A percentile compares a stretch with the other conserved stretches of the same genome.
Evolutionary conservation across 2,329 filamentous ascomycete species (phyloP).

Genomic region (Aspergillus sp.): DNA sequence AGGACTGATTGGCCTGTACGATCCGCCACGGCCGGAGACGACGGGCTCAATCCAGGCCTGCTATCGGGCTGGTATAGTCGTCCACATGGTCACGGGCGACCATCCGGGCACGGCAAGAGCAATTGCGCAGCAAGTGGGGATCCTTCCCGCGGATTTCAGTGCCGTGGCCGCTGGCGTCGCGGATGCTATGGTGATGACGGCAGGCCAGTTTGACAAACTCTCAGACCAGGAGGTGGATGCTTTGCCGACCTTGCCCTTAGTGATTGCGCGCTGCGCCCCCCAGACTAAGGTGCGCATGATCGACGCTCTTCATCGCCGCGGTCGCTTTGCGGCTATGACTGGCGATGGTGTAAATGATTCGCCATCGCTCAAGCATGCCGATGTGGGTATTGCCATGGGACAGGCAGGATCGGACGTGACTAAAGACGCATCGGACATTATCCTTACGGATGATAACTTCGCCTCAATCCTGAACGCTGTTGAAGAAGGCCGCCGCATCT

Average conservation of each 20-base stretch:
- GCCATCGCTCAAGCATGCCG: conserved; percentile 72
- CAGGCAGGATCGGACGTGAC: conserved; percentile 60
- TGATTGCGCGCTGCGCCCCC: conserved; percentile 56
- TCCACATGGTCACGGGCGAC: conserved; percentile 29
- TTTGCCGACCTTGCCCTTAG: conserved; percentile 52
- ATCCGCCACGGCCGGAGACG: conserved; percentile 76
- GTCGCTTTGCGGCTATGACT: conserved; percentile 75
- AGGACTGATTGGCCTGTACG: conserved; percentile 77
- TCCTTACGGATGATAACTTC: conserved; percentile 62
- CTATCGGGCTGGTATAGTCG: conserved; percentile 67
- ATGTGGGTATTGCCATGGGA: conserved; percentile 84
- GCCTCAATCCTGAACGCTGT: conserved; percentile 62
- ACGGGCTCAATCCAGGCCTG: conserved; percentile 66
- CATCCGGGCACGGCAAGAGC: conserved; percentile 50
- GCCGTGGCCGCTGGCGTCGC: conserved; percentile 58
- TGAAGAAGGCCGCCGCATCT: conserved; percentile 77
- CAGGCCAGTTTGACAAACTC: conserved; percentile 72
- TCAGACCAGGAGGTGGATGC: conserved; percentile 66
- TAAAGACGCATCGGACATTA: conserved; percentile 52
- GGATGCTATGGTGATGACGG: conserved; percentile 66
- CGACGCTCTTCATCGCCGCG: too few species aligned
- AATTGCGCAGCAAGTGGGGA: conserved; percentile 73
- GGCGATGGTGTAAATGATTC: conserved; percentile 85
- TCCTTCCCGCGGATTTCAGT: conserved; percentile 62
- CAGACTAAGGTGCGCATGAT: conserved; percentile 53